A percentile compares a stretch with the other conserved stretches of the same genome.
These are phyloP conservation scores for Colletotrichum euphorbiae DNA, from an alignment of 2,329 filamentous ascomycete genomes.

Conservation along the genomic window DNA sequence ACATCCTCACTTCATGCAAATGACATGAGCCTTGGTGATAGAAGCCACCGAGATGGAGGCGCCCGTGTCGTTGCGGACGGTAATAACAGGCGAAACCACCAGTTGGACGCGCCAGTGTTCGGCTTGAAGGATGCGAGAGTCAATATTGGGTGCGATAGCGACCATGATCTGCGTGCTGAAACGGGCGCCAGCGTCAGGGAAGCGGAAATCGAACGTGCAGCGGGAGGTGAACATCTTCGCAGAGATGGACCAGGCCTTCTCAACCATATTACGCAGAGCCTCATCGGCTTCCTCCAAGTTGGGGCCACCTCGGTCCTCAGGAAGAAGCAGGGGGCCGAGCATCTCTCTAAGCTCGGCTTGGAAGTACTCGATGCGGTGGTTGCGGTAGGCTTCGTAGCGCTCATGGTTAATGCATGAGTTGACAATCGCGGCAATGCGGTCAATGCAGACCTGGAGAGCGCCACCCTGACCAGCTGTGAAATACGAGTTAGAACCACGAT, in stretches of 20 bases:
- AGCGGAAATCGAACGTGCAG: slow-evolving; percentile 60
- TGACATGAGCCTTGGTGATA: slow-evolving; percentile 59
- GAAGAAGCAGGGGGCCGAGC: slow-evolving; percentile 55
- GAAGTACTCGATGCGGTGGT: slow-evolving; percentile 47
- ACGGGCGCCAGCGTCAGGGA: slow-evolving; percentile 62
- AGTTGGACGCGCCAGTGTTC: slow-evolving; percentile 65
- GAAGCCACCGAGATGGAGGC: slow-evolving; percentile 57
- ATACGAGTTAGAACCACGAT: not conserved
- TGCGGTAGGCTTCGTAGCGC: slow-evolving; percentile 41
- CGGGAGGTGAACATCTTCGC: slow-evolving; percentile 59
- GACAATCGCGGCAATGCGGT: slow-evolving; percentile 52
- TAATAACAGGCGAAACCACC: slow-evolving; percentile 66
- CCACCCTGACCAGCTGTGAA: slow-evolving; percentile 34
- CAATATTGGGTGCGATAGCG: slow-evolving; percentile 55
- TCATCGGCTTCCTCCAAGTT: slow-evolving; percentile 52
- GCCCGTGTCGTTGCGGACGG: slow-evolving; percentile 64
- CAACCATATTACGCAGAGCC: slow-evolving; percentile 57
- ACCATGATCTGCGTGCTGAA: slow-evolving; percentile 63
- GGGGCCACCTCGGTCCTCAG: slow-evolving; percentile 41
- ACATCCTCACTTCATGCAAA: slow-evolving; percentile 54
- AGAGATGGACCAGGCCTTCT: slow-evolving; percentile 58
- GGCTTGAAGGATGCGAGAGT: slow-evolving; percentile 58
- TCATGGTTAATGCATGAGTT: slow-evolving; percentile 52
- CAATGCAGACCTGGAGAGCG: slow-evolving; percentile 52
- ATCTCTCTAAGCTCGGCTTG: slow-evolving; percentile 57